Base-by-base conservation (phyloP, 2,329 filamentous ascomycete species). In the Colletotrichum endophyticum region DNA sequence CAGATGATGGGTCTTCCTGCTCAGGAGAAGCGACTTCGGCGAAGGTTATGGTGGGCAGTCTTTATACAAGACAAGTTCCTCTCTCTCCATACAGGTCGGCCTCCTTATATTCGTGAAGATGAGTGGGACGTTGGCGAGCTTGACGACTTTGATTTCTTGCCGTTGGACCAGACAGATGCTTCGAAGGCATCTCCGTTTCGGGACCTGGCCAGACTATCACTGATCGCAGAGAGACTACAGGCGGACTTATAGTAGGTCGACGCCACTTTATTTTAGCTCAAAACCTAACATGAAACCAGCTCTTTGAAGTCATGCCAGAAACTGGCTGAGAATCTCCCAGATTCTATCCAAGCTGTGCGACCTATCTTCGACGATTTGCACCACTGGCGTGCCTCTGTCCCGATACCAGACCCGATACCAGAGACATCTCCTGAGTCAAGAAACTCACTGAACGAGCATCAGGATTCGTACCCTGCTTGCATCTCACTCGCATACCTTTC, bases 1-100 rank as follows among this genome's bases (percentile, higher is more conserved):
- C 81, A 80, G 11, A 81, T 81, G 78, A 85, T 84, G 82, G 84
- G 83, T 5, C 82, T 86, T 57, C 84, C 84, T 2, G 78, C 80
- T 3, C 84, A 83, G 81, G 84, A 86, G 69, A 85, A 85, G 69
- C 80, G 84, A 12, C 79, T 86, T 9, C 82, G 85, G 3, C 78
- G 83, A 25, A 79, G 85, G 8, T 77, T 86, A 9, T 86, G 85
- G 84, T 86, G 85, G 85, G 83, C 83, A 8, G 78, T 86, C 7
- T 86, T 85, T 64, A 77, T 82, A 19, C 83, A 86, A 71, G 85
- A 86, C 49, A 86, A 84, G 75, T 86, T 84, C 82, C 79, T 81
- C 6, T 81, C 81, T 12, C 71, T 86, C n/a, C 79, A 85, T 8
- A 78, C 81, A 73, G 85, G 85, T 0, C 80, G 83, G 3, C 84